Evolutionary conservation across 805 yeast genomes (phyloP).

Genomic region (Vanderwaltozyma tropicalis): DNA sequence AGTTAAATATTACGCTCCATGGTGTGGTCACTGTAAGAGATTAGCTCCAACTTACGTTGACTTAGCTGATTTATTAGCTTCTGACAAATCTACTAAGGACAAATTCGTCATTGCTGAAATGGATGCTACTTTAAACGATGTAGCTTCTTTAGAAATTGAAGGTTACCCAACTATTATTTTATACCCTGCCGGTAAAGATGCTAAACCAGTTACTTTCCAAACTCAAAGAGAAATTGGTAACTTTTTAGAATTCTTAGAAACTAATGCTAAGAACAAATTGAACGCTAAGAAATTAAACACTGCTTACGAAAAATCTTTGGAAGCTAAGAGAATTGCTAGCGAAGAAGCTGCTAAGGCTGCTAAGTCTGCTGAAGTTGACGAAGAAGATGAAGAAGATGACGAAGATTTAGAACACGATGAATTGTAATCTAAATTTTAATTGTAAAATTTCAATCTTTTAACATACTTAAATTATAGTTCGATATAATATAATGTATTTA

Average conservation of each 20-base stretch:
- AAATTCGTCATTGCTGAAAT: conserved; percentile 72
- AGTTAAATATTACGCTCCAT: conserved; percentile 91
- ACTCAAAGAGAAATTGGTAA: conserved; percentile 68
- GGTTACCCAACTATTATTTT: conserved; percentile 91
- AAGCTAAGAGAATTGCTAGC: conserved; percentile 7
- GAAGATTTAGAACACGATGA: conserved; percentile 21
- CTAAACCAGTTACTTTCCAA: conserved; percentile 52
- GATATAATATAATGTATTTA: no score
- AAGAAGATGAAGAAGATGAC: conserved; percentile 19
- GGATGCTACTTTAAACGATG: conserved; percentile 86
- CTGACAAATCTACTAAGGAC: conserved; percentile 37
- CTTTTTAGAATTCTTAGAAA: conserved; percentile 60
- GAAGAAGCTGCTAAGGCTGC: conserved; percentile 9
- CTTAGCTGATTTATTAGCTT: conserved; percentile 57
- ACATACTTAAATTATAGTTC: no score
- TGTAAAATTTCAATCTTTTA: neutral
- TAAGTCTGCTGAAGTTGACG: conserved; percentile 8
- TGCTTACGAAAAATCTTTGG: conserved; percentile 15
- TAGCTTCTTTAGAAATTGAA: conserved; percentile 56
- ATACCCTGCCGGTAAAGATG: conserved; percentile 77
- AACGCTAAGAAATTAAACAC: conserved; percentile 36
- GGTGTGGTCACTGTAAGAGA: conserved; percentile 96
- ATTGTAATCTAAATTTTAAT: conserved; percentile 11
- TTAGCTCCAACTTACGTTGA: conserved; percentile 84
- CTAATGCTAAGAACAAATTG: conserved; percentile 50